phyloP scores from a whole-genome alignment of 441 rosid species.

The Gossypium gossypioides region DNA sequence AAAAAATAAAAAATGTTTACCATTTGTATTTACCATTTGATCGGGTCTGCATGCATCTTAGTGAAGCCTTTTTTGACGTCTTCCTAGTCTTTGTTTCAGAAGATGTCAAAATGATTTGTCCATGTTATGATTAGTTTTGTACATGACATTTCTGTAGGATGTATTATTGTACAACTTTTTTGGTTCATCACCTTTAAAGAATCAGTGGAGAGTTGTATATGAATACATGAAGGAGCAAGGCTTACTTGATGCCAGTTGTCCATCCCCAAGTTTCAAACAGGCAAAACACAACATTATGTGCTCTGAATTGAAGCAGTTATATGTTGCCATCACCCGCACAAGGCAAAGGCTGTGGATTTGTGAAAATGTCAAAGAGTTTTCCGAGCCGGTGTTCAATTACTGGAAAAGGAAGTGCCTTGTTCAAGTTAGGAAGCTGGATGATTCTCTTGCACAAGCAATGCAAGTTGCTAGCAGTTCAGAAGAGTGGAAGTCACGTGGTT shows the following conservation, averaged over 20 bases:
- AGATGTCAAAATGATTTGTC: background rate
- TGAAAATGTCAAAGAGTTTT: slow-evolving; percentile 29
- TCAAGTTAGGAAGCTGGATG: slow-evolving; percentile 31
- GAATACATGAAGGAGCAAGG: slow-evolving; percentile 34
- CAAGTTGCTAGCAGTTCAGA: slow-evolving; percentile 40
- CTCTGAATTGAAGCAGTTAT: slow-evolving; percentile 51
- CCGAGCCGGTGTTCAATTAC: slow-evolving; percentile 35
- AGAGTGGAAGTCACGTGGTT: slow-evolving; percentile 43
- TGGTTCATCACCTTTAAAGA: slow-evolving; percentile 36
- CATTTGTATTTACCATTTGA: background rate
- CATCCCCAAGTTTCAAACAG: slow-evolving; percentile 26
- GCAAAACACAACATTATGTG: slow-evolving; percentile 36
- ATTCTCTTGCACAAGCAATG: slow-evolving; percentile 33
- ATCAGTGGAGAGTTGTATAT: slow-evolving; percentile 43
- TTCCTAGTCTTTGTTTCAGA: background rate
- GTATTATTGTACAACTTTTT: slow-evolving; percentile 45
- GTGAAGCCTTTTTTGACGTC: background rate
- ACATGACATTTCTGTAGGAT: slow-evolving; percentile 25
- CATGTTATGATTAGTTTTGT: background rate
- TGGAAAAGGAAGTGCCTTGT: slow-evolving; percentile 39
- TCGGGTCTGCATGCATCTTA: background rate
- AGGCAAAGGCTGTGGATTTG: slow-evolving; percentile 46
- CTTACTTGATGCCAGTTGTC: slow-evolving; percentile 21
- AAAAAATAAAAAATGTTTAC: background rate
- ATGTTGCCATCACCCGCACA: slow-evolving; percentile 52